Conservation (phyloP, 768 basidiomycete genomes). For the Leccinum fibrillosum region DNA sequence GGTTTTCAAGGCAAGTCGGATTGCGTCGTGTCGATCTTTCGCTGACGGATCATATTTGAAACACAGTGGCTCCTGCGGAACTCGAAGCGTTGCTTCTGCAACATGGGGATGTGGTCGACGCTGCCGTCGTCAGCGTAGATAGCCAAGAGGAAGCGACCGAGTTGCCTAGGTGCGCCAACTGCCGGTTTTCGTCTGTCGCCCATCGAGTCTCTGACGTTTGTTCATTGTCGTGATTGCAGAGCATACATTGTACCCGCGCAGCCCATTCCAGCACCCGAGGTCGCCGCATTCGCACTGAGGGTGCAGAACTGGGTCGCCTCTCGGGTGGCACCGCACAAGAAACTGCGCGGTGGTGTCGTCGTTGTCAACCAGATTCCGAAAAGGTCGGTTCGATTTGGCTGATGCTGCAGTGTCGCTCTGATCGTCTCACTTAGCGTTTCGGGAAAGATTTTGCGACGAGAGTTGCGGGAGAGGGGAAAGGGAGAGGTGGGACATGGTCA, state of each 20-base stretch:
- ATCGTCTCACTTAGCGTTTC: slow-evolving; percentile 44
- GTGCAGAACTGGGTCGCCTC: slow-evolving; percentile 63
- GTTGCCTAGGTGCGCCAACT: slow-evolving; percentile 55
- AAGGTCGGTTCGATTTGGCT: slow-evolving; percentile 17
- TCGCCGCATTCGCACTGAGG: slow-evolving; percentile 38
- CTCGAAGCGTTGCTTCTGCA: slow-evolving; percentile 73
- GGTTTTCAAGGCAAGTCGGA: slow-evolving; percentile 65
- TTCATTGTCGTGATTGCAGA: neutral
- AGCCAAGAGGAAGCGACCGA: slow-evolving; percentile 72
- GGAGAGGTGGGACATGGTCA: slow-evolving; percentile 41
- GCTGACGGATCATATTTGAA: neutral
- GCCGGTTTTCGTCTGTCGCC: neutral
- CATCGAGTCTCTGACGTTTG: neutral
- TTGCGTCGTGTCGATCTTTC: neutral
- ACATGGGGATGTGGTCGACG: slow-evolving; percentile 75
- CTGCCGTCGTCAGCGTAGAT: slow-evolving; percentile 76
- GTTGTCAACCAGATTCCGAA: slow-evolving; percentile 46
- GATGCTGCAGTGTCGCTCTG: neutral
- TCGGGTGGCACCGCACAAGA: slow-evolving; percentile 76
- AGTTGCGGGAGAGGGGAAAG: slow-evolving; percentile 68
- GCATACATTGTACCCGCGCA: slow-evolving; percentile 47
- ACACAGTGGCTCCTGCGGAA: slow-evolving; percentile 79
- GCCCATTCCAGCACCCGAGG: slow-evolving; percentile 17
- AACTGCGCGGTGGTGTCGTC: slow-evolving; percentile 69
- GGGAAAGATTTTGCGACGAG: slow-evolving; percentile 83